A percentile compares a stretch with the other conserved stretches of the same genome.
Conservation (phyloP, 2,329 filamentous ascomycete species). For the Aureobasidium leucospermi region DNA sequence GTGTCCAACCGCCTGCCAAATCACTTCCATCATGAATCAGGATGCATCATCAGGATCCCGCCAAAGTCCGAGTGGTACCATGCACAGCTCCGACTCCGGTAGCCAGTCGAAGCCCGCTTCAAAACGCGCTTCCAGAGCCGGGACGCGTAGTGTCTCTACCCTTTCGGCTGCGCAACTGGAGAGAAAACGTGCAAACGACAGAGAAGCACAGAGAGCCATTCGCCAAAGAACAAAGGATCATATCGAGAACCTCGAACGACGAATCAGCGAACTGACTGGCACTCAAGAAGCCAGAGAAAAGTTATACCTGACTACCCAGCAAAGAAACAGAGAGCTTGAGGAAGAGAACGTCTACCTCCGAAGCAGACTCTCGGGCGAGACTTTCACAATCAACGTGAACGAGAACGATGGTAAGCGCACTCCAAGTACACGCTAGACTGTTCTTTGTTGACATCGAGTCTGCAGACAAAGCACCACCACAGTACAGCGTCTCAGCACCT, state of each 20-base stretch:
- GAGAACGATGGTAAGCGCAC: conserved; percentile 3
- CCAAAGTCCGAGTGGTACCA: conserved; percentile 13
- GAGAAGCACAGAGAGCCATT: conserved; percentile 53
- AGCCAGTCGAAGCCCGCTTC: conserved; percentile 15
- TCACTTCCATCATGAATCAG: conserved; percentile 16
- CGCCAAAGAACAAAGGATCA: conserved; percentile 53
- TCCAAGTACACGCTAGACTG: background rate
- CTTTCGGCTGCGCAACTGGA: conserved; percentile 52
- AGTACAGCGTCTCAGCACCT: conserved; percentile 4
- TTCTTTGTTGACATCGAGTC: background rate
- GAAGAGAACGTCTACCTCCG: conserved; percentile 48
- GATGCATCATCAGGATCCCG: conserved; percentile 15
- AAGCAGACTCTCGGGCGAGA: conserved; percentile 38
- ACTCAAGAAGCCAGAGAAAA: conserved; percentile 41
- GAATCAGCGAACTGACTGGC: conserved; percentile 45
- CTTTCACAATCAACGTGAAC: conserved; percentile 22
- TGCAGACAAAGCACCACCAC: conserved; percentile 12
- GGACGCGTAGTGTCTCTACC: conserved; percentile 50
- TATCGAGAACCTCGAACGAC: conserved; percentile 50
- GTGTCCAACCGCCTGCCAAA: background rate
- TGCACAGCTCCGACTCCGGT: conserved; percentile 16
- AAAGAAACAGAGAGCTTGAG: conserved; percentile 48
- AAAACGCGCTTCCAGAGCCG: conserved; percentile 46
- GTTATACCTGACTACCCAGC: conserved; percentile 42
- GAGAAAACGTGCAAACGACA: conserved; percentile 53